A percentile compares a stretch with the other conserved stretches of the same genome.
Conservation (phyloP, 495 filamentous ascomycete genomes). For the Annulohypoxylon bovei region DNA sequence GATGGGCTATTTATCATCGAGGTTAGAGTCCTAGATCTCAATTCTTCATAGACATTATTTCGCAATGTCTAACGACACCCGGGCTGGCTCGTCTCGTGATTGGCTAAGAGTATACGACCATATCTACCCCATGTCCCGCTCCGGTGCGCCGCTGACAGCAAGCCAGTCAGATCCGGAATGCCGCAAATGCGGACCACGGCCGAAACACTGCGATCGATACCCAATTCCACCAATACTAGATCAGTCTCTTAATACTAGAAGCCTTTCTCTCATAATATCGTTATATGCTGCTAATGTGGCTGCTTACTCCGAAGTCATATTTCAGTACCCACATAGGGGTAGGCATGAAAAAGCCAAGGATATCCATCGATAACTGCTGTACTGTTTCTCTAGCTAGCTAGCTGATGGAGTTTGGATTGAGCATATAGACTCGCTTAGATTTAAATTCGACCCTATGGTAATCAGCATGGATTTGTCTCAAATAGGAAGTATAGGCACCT, state of each 20-base stretch:
- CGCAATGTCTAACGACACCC: not conserved
- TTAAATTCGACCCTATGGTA: not conserved
- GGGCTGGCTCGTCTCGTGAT: constrained; percentile 1
- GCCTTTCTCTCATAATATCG: not conserved
- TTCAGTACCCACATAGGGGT: not conserved
- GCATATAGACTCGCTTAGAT: not conserved
- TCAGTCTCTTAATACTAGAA: not conserved
- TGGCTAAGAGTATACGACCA: constrained; percentile 25
- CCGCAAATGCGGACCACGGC: constrained; percentile 15
- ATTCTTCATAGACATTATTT: not conserved
- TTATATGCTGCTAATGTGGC: too few relatives aligned
- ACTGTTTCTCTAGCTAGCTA: not conserved
- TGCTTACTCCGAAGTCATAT: not conserved
- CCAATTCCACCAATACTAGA: not conserved
- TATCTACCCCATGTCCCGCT: constrained; percentile 8
- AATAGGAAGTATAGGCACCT: not conserved
- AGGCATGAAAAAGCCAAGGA: not conserved
- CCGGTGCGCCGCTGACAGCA: constrained; percentile 14
- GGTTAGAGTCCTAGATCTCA: not conserved
- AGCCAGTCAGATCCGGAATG: constrained; percentile 15
- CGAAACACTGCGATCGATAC: not conserved
- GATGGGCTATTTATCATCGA: constrained; percentile 23
- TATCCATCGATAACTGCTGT: not conserved
- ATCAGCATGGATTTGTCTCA: not conserved
- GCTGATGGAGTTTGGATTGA: not conserved